Evolutionary conservation across 768 basidiomycete genomes (phyloP), one percentile per base, ranked within the genome.

Genomic region (Trametopsis cervina): DNA sequence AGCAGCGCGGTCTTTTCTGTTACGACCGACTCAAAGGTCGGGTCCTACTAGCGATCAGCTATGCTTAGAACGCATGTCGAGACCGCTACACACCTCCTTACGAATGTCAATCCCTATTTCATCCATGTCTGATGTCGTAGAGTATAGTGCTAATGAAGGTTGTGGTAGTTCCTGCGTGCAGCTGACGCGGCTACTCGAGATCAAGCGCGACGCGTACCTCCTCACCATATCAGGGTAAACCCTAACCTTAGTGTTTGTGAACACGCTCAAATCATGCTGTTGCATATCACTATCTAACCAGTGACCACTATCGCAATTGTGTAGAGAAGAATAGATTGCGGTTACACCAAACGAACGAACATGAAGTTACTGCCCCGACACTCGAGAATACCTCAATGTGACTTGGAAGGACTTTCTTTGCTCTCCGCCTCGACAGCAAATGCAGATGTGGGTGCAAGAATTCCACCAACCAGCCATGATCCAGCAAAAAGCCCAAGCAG

Each of bases 1-100:
- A 85, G 78, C 42, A 97, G 74, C 17, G 87, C 81, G 24, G 86
- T 78, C 75, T 94, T 95, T 72, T 96, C 93, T 45, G 80, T 82
- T 46, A 92, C 79, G 50, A 90, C 85, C 5, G 87, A 79, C 57
- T 88, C 87, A 63, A 94, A 90, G 23, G 91, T 88, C 15, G 88
- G 90, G 61, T 95, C 94, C 91, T 94, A 61, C 18, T 51, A 2
- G 2, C 29, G 10, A 42, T 35, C 15, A 17, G 18, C 37, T 9
- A 39, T 40, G 26, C 18, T 6, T n/a, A 1, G 13, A 25, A 38
- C n/a, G 27, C 22, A 35, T 7, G 12, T 20, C 40, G n/a, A 20
- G n/a, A 10, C 29, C 36, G 21, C 15, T 4, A 68, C 80, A 60
- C 47, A 89, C 91, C 73, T 83, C 82, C 65, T 80, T 82, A 64